phyloP scores from a whole-genome alignment of 2,329 filamentous ascomycete genomes.

The Bipolaris cookei region DNA sequence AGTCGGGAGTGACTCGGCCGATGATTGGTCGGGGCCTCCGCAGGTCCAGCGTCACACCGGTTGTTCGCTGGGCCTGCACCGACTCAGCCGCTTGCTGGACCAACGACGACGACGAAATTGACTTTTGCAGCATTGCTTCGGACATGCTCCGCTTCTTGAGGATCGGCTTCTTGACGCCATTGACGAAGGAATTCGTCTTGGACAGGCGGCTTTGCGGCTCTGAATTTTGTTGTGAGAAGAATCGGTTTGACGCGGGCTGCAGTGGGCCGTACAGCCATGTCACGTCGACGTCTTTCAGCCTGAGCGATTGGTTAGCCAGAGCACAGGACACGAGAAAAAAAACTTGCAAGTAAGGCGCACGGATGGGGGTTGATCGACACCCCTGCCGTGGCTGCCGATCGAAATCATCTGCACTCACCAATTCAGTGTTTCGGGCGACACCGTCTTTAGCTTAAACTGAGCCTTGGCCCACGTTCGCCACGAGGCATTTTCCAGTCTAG shows the following conservation, averaged over 20 bases:
- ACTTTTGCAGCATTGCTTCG: constrained; percentile 90
- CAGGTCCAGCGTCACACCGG: constrained; percentile 52
- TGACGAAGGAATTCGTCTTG: constrained; percentile 69
- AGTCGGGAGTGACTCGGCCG: constrained; percentile 71
- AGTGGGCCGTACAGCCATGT: constrained; percentile 97
- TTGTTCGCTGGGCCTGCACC: constrained; percentile 81
- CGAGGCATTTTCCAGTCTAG: constrained; percentile 89
- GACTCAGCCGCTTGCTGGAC: constrained; percentile 88
- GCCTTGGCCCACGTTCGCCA: constrained; percentile 97
- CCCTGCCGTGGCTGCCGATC: constrained; percentile 31
- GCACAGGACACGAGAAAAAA: constrained; percentile 12
- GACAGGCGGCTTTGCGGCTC: constrained; percentile 63
- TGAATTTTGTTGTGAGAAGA: constrained; percentile 55
- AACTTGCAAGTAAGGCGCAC: constrained; percentile 27
- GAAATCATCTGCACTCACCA: constrained; percentile 67
- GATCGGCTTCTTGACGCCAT: constrained; percentile 80
- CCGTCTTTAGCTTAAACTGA: constrained; percentile 83
- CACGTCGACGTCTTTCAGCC: constrained; percentile 96
- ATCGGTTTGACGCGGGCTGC: constrained; percentile 71
- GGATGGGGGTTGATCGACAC: constrained; percentile 39
- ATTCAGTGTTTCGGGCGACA: constrained; percentile 90
- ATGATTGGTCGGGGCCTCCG: constrained; percentile 62
- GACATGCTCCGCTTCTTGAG: constrained; percentile 97
- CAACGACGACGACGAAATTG: constrained; percentile 84
- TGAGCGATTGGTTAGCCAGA: constrained; percentile 53